Evolutionary conservation across 2,329 filamentous ascomycete genomes (phyloP).

Genomic region (Lasiodiplodia citricola): DNA sequence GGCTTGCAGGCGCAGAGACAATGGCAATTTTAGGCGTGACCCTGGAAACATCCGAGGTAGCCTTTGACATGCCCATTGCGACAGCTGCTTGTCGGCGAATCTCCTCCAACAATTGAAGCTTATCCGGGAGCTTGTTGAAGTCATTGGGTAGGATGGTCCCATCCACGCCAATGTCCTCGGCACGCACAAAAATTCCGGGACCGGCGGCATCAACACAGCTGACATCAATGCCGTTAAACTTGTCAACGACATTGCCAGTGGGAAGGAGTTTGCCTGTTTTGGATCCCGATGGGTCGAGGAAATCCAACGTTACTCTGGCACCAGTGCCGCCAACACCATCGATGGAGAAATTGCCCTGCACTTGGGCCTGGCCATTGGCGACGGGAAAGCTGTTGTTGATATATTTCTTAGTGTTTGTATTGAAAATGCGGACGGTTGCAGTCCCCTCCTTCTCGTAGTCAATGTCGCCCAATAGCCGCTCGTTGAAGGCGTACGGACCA

Average conservation of each 20-base stretch:
- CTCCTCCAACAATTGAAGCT: slow-evolving; percentile 57
- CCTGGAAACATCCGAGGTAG: slow-evolving; percentile 53
- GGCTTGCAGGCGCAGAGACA: slow-evolving; percentile 38
- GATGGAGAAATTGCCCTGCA: slow-evolving; percentile 62
- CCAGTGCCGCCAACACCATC: slow-evolving; percentile 67
- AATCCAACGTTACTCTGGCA: slow-evolving; percentile 64
- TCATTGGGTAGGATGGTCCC: slow-evolving; percentile 56
- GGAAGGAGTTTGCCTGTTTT: slow-evolving; percentile 67
- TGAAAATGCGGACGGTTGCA: slow-evolving; percentile 65
- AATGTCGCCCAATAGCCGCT: slow-evolving; percentile 19
- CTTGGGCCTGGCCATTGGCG: slow-evolving; percentile 53
- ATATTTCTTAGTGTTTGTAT: slow-evolving; percentile 73
- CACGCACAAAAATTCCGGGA: slow-evolving; percentile 64
- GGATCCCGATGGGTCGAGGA: slow-evolving; percentile 65
- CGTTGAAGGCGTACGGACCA: slow-evolving; percentile 62
- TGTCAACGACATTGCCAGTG: slow-evolving; percentile 55
- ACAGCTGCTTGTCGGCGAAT: slow-evolving; percentile 66
- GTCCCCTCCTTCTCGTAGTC: slow-evolving; percentile 38
- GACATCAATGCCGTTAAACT: slow-evolving; percentile 30
- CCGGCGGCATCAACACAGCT: slow-evolving; percentile 67
- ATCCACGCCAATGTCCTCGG: slow-evolving; percentile 54
- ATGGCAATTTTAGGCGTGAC: slow-evolving; percentile 70
- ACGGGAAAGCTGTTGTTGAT: slow-evolving; percentile 65
- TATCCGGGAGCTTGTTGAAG: slow-evolving; percentile 54
- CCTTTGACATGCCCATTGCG: slow-evolving; percentile 65